A percentile compares a stretch with the other conserved stretches of the same genome.
Conservation (phyloP, 805 yeast species). For the Starmerella sirachaensis region DNA sequence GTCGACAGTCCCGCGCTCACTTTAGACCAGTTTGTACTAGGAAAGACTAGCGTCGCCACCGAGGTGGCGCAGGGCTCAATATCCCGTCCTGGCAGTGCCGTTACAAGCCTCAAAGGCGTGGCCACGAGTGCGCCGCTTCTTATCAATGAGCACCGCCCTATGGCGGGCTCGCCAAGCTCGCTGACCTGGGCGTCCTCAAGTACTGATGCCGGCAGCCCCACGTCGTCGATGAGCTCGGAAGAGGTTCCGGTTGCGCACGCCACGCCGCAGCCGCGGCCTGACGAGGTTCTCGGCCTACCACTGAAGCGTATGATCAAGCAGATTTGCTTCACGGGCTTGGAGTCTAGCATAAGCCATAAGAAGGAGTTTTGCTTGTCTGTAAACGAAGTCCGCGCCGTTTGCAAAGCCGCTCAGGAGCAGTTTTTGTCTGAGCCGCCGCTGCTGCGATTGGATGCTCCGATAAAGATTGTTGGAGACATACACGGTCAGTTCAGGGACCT, state of each 20-base stretch:
- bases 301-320: conserved; percentile 21
- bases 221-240: conserved; percentile 3
- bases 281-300: conserved; percentile 13
- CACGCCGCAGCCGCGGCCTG: background rate
- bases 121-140: conserved; percentile 5
- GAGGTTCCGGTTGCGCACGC: background rate
- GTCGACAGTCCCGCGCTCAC: conserved; percentile 14
- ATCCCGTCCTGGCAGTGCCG: conserved; percentile 13
- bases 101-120: conserved; percentile 15
- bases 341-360: conserved; percentile 6
- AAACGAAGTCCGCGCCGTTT: conserved; percentile 71
- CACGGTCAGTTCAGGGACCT: conserved; percentile 95
- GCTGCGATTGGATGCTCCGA: conserved; percentile 74
- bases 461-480: conserved; percentile 82
- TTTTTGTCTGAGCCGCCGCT: conserved; percentile 83
- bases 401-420: conserved; percentile 73
- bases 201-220: conserved; percentile 2
- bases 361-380: conserved; percentile 60
- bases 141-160: too few species aligned
- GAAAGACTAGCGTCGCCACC: conserved; percentile 15
- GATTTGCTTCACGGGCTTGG: conserved; percentile 23
- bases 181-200: conserved; percentile 15
- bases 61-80: conserved; percentile 17
- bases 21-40: conserved; percentile 18
- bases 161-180: conserved; percentile 15